Percentiles rank a stretch among this genome's conserved stretches.
phyloP scores from a whole-genome alignment of 2,329 filamentous ascomycete species.

The Curvularia lunata region DNA sequence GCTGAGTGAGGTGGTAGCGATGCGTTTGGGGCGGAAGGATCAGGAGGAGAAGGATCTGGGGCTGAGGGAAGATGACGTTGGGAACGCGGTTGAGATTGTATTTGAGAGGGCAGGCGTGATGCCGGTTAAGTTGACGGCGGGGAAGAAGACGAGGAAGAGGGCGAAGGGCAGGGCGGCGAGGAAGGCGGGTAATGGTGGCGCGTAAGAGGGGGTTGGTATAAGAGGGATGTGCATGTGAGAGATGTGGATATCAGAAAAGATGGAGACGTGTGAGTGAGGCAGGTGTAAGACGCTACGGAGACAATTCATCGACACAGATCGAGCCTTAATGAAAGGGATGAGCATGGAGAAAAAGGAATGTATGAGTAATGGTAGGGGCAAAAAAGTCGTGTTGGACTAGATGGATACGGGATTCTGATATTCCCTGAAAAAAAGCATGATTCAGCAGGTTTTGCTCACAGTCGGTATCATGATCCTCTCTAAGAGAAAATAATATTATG shows the following conservation, averaged over 20 bases:
- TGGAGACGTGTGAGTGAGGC: not conserved
- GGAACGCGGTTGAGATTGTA: constrained; percentile 14
- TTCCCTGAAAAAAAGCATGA: not conserved
- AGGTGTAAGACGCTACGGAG: no score
- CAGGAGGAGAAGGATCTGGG: constrained; percentile 2
- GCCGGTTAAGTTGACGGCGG: constrained; percentile 12
- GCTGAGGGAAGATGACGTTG: constrained; percentile 10
- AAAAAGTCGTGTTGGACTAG: not conserved
- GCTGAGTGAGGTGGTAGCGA: constrained; percentile 10
- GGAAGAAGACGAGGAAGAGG: constrained; percentile 13
- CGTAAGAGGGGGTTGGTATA: no score
- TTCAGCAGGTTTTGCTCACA: not conserved
- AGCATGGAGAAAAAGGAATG: no score
- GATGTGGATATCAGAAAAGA: not conserved
- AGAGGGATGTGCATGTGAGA: not conserved
- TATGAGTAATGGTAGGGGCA: not conserved
- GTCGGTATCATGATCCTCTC: not conserved
- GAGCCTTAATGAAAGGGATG: not conserved
- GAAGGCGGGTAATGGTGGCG: constrained; percentile 6
- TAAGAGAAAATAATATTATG: not conserved
- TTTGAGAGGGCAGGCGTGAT: constrained; percentile 19
- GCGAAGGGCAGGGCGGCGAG: constrained; percentile 12
- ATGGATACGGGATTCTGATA: not conserved
- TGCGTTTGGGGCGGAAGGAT: constrained; percentile 8
- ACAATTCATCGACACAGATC: no score